Evolutionary conservation across 176 grass and related monocot species (phyloP).

Genomic region (bread wheat (Triticum aestivum)): IWGSC_CS_RefSeq_v2.1 NC_057807.1:614301164-614301663

Average conservation of each 20-base stretch:
- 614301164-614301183: slow-evolving; percentile 82
- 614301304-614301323: background rate
- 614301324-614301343: slow-evolving; percentile 25
- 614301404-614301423: background rate
- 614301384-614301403: background rate
- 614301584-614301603: background rate
- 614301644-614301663: background rate
- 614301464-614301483: background rate
- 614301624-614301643: background rate
- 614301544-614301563: background rate
- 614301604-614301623: background rate
- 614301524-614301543: background rate
- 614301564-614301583: background rate
- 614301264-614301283: background rate
- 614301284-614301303: too few relatives aligned
- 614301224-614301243: background rate
- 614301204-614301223: slow-evolving; percentile 14
- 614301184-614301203: slow-evolving; percentile 19
- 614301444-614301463: background rate
- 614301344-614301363: background rate
- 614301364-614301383: background rate
- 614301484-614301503: background rate
- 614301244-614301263: background rate
- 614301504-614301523: background rate
- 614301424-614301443: slow-evolving; percentile 15